Conservation (phyloP, 2,329 filamentous ascomycete species). For the Monascus ruber region DNA sequence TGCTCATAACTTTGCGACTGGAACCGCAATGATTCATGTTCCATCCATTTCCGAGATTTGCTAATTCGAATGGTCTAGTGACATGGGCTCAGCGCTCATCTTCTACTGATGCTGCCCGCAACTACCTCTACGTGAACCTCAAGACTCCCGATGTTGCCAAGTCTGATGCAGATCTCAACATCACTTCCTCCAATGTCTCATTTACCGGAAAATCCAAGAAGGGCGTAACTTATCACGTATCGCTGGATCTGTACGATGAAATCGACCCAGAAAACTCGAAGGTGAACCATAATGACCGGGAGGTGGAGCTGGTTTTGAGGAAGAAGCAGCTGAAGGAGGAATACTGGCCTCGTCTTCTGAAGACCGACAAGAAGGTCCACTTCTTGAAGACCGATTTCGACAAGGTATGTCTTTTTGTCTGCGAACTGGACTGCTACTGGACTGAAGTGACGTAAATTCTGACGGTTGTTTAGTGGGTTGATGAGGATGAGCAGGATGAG, state of each 20-base stretch:
- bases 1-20: not conserved
- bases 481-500: constrained; percentile 96
- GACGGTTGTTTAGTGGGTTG: constrained; percentile 57
- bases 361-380: constrained; percentile 79
- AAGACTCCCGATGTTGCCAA: constrained; percentile 72
- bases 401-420: constrained; percentile 49
- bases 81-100: constrained; percentile 97
- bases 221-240: constrained; percentile 76
- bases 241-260: constrained; percentile 79
- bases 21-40: no score
- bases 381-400: constrained; percentile 98
- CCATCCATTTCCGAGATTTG: not conserved
- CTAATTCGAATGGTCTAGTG: constrained; percentile 44
- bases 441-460: not conserved
- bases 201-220: constrained; percentile 80
- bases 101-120: constrained; percentile 65
- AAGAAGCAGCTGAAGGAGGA: constrained; percentile 95
- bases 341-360: constrained; percentile 91
- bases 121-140: constrained; percentile 91
- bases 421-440: constrained; percentile 5
- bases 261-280: constrained; percentile 79
- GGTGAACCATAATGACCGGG: constrained; percentile 77
- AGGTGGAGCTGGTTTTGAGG: constrained; percentile 78
- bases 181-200: constrained; percentile 63
- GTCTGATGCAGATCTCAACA: constrained; percentile 66